phyloP scores from a whole-genome alignment of 1,284 basidiomycete species.

The Ganoderma meredithae region DNA sequence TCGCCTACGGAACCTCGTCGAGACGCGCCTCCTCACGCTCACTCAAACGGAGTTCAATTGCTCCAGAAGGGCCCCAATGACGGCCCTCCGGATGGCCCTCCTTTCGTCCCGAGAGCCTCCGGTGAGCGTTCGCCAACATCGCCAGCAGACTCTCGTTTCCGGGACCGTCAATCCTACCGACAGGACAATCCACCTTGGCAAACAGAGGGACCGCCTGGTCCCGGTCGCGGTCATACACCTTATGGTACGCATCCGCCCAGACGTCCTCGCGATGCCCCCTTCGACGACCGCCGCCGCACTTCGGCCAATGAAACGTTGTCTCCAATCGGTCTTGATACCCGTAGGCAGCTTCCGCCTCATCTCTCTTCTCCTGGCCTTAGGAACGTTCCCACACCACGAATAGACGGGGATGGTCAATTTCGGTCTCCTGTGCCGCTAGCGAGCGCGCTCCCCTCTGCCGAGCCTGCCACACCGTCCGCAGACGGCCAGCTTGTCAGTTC shows the following conservation, averaged over 20 bases:
- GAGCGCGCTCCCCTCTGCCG: slow-evolving; percentile 13
- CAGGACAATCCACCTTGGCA: slow-evolving; percentile 27
- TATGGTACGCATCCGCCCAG: slow-evolving; percentile 22
- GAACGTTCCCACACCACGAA: slow-evolving; percentile 19
- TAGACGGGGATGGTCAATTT: slow-evolving; percentile 8
- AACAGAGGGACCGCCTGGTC: slow-evolving; percentile 14
- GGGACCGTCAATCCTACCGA: slow-evolving; percentile 35
- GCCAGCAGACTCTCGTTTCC: slow-evolving; percentile 32
- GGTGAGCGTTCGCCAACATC: slow-evolving; percentile 34
- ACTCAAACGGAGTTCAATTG: slow-evolving; percentile 52
- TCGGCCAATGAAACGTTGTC: slow-evolving; percentile 27
- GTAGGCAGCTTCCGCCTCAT: slow-evolving; percentile 47
- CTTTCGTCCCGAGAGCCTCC: slow-evolving; percentile 28
- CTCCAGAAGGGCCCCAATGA: slow-evolving; percentile 52
- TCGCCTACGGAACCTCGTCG: slow-evolving; percentile 57
- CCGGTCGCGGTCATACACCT: slow-evolving; percentile 15
- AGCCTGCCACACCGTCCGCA: slow-evolving; percentile 25
- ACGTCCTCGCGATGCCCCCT: slow-evolving; percentile 30
- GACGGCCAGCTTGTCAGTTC: slow-evolving; percentile 25
- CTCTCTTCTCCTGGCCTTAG: slow-evolving; percentile 25
- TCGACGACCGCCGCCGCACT: slow-evolving; percentile 35
- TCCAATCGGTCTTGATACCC: slow-evolving; percentile 35
- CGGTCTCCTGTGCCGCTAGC: slow-evolving; percentile 13
- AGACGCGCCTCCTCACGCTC: slow-evolving; percentile 53
- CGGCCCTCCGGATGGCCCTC: slow-evolving; percentile 24